Evolutionary conservation across 306 rosid genomes (phyloP).

Genomic region (Sesbania bispinosa): DNA sequence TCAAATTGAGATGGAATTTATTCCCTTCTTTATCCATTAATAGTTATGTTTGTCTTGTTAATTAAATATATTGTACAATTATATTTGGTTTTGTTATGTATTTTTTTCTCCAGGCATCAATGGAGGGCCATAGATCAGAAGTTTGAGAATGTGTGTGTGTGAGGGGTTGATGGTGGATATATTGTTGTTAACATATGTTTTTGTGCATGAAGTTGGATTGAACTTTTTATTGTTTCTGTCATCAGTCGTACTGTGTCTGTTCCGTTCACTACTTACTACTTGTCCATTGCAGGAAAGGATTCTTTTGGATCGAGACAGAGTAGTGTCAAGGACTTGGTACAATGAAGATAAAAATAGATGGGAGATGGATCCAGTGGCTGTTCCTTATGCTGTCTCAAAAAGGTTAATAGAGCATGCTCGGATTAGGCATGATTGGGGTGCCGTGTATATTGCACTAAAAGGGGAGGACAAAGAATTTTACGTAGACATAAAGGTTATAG

Average conservation of each 20-base stretch:
- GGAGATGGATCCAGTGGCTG: constrained; percentile 93
- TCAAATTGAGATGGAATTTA: not conserved
- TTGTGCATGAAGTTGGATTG: constrained; percentile 14
- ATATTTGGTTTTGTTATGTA: not conserved
- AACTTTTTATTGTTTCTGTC: constrained; percentile 2
- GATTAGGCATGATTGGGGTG: constrained; percentile 90
- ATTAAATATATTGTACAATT: not conserved
- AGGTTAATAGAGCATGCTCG: constrained; percentile 67
- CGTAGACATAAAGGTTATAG: constrained; percentile 72
- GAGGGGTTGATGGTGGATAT: not conserved
- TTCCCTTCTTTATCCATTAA: not conserved
- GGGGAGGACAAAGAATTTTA: constrained; percentile 82
- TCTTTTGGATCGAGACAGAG: constrained; percentile 84
- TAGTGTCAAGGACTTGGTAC: constrained; percentile 85
- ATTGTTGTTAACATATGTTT: not conserved
- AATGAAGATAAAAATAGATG: constrained; percentile 79
- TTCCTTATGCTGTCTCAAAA: constrained; percentile 76
- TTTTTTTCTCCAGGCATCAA: constrained; percentile 2
- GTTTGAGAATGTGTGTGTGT: not conserved
- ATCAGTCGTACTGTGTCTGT: not conserved
- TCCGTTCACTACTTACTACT: constrained; percentile 13
- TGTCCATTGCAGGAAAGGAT: constrained; percentile 62
- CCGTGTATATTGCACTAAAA: constrained; percentile 73
- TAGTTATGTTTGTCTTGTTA: not conserved
- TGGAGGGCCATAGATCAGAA: not conserved